Conservation (phyloP, 208 protist species). For the Acanthamoeba sp. region DNA sequence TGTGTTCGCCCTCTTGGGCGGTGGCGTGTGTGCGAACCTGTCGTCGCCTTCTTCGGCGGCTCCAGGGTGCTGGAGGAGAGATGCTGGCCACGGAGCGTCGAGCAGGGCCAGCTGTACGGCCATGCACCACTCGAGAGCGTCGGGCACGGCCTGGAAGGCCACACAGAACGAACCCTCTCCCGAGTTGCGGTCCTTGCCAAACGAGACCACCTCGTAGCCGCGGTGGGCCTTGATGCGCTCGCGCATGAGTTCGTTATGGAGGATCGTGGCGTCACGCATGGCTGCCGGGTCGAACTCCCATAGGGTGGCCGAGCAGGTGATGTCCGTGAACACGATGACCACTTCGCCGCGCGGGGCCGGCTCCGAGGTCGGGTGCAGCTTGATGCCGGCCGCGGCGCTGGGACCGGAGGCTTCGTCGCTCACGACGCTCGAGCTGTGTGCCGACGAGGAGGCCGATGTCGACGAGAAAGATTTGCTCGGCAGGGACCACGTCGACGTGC, state of each 20-base stretch:
- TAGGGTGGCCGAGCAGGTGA: constrained; percentile 3
- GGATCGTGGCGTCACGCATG: constrained; percentile 3
- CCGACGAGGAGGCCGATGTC: not conserved
- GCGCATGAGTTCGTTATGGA: not conserved
- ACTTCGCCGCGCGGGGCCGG: not conserved
- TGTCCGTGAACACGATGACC: not conserved
- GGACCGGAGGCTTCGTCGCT: not conserved
- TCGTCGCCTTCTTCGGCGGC: constrained; percentile 39
- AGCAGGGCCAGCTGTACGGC: constrained; percentile 32
- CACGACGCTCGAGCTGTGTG: not conserved
- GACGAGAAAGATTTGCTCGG: not conserved
- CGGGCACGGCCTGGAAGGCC: not conserved
- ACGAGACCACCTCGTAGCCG: constrained; percentile 18
- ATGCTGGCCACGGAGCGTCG: not conserved
- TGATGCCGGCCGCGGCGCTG: not conserved
- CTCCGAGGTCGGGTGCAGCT: not conserved
- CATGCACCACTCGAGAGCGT: constrained; percentile 10
- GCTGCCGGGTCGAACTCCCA: constrained; percentile 9
- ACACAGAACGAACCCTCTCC: constrained; percentile 57
- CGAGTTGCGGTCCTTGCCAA: constrained; percentile 1
- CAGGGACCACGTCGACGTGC: not conserved
- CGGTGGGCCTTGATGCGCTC: not conserved
- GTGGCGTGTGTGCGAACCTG: not conserved
- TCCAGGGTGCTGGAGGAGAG: not conserved
- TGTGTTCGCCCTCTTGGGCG: too few relatives aligned